phyloP scores from a whole-genome alignment of 306 rosid species.

The Chamaecrista fasciculata region DNA sequence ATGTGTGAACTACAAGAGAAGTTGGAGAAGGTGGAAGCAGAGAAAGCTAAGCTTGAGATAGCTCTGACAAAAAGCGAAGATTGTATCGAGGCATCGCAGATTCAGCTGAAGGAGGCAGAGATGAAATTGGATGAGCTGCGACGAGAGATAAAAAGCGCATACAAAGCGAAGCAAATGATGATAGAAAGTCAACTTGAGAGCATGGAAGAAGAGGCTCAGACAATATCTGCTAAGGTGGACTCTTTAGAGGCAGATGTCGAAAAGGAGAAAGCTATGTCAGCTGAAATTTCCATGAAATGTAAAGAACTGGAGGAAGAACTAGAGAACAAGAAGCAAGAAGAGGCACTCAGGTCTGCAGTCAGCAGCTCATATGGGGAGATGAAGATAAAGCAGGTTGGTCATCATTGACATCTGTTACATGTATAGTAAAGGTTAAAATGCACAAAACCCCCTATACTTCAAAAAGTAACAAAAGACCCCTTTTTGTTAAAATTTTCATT shows the following conservation, averaged over 20 bases:
- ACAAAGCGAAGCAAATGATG: slow-evolving; percentile 49
- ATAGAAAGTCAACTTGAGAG: slow-evolving; percentile 60
- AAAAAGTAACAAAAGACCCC: too few relatives aligned
- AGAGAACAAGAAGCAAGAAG: slow-evolving; percentile 49
- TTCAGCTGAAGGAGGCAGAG: slow-evolving; percentile 55
- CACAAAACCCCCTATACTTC: too few relatives aligned
- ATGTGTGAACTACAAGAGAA: slow-evolving; percentile 49
- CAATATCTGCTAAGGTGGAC: slow-evolving; percentile 52
- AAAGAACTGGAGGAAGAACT: slow-evolving; percentile 56
- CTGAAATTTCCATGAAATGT: slow-evolving; percentile 45
- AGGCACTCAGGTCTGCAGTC: slow-evolving; percentile 35
- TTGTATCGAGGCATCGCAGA: slow-evolving; percentile 47
- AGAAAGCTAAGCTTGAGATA: slow-evolving; percentile 61
- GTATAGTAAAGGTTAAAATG: background rate
- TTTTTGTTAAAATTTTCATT: too few relatives aligned
- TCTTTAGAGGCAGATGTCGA: slow-evolving; percentile 51
- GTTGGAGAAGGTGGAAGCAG: slow-evolving; percentile 55
- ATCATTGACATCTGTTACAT: slow-evolving; percentile 11
- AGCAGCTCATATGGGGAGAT: slow-evolving; percentile 37
- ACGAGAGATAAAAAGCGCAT: slow-evolving; percentile 49
- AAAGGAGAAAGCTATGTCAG: slow-evolving; percentile 51
- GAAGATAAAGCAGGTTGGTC: slow-evolving; percentile 73
- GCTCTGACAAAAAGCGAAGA: slow-evolving; percentile 57
- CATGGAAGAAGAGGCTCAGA: slow-evolving; percentile 61
- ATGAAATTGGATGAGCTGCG: slow-evolving; percentile 61